Evolutionary conservation across 306 rosid species (phyloP), one percentile per base, ranked within the genome.

Genomic region (Rosa lucieae): DNA sequence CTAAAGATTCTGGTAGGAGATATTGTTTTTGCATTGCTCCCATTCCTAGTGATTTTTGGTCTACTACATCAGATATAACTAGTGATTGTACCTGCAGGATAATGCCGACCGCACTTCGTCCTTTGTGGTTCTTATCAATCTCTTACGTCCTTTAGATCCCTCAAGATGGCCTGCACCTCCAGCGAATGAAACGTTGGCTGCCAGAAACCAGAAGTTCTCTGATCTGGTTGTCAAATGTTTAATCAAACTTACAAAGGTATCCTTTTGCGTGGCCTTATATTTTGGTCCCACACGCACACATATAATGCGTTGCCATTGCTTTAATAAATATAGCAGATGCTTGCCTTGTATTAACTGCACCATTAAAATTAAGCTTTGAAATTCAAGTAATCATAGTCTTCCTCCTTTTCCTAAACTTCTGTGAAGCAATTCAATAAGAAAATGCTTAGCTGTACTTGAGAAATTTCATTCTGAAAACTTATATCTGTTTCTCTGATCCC

Each of bases 191-290:
- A 87, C 98, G 32, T 86, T 93, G 77, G 91, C 92, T 75, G 70
- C 88, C 61, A 93, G 99, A 85, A 96, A 96, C 85, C 99, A 96
- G 83, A 96, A 96, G 83, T 96, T 96, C 65, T 90, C 97, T 76
- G 99, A 96, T 82, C 84, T 96, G 85, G 99, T 96, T 81, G 99
- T 96, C 69, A 96, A 96, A 85, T 96, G 99, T 91, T 90, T 96
- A n/a, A 96, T 96, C 73, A 96, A 96, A 84, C 97, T 96, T 78
- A 96, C 99, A 23, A 96, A 96, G 99, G 98, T 96, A 84, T 72
- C 58, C 6, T 44, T 10, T 13, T 29, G 26, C 10, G 10, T 74
- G 78, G 46, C 69, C 52, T 52, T 39, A 39, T 42, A 20, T 51
- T 32, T 21, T 35, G 63, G 14, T 13, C 63, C 39, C 67, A 44